These are phyloP conservation scores for Piper betle DNA, from an alignment of 164 flowering plant genomes.

Conservation along the genomic window DNA sequence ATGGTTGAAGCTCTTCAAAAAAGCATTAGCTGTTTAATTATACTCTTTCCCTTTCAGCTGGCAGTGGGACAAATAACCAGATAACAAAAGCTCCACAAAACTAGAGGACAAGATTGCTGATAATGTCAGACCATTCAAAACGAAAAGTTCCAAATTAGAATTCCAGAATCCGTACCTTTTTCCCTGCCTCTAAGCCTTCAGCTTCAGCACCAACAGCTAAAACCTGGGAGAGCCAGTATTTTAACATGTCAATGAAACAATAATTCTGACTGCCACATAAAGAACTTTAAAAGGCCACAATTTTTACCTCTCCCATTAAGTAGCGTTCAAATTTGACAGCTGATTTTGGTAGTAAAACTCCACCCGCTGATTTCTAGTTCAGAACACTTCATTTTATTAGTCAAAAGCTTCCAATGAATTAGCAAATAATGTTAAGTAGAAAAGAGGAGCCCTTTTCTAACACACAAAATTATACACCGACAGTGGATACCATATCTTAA, in stretches of 20 bases:
- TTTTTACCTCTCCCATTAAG: slow-evolving; percentile 74
- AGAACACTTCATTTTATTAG: not conserved
- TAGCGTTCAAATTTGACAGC: slow-evolving; percentile 93
- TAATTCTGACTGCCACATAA: not conserved
- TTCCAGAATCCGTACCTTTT: slow-evolving; percentile 39
- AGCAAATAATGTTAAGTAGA: too few relatives aligned
- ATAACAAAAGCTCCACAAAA: too few relatives aligned
- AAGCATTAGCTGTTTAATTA: too few relatives aligned
- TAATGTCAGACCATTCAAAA: too few relatives aligned
- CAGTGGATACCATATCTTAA: not conserved
- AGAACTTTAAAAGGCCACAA: not conserved
- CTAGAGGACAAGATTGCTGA: not conserved
- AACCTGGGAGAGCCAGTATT: slow-evolving; percentile 29
- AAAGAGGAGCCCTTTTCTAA: not conserved
- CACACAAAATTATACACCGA: not conserved
- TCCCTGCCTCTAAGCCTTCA: slow-evolving; percentile 57
- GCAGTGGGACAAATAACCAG: too few relatives aligned
- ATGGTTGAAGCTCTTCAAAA: too few relatives aligned
- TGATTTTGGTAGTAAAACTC: slow-evolving; percentile 89
- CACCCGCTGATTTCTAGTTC: slow-evolving; percentile 87
- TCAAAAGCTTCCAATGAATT: not conserved
- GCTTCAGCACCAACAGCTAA: slow-evolving; percentile 73
- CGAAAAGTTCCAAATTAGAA: too few relatives aligned
- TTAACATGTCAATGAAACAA: not conserved
- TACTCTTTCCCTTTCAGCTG: too few relatives aligned